A percentile compares a stretch with the other conserved stretches of the same genome.
Conservation (phyloP, 305 asterid genomes). For the Fraxinus sp. region DNA sequence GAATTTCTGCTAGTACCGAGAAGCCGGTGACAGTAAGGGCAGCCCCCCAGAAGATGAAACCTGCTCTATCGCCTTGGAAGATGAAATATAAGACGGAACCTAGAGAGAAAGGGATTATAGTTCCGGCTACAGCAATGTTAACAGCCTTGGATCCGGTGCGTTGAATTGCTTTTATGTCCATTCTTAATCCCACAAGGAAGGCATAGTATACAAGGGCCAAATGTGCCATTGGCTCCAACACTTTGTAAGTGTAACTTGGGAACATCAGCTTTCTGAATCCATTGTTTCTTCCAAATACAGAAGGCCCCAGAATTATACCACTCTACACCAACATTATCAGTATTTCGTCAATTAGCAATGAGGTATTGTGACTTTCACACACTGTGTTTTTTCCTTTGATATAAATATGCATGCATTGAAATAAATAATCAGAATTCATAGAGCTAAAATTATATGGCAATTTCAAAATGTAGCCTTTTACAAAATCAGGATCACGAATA, state of each 20-base stretch:
- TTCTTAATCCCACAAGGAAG: conserved; percentile 69
- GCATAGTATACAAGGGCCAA: conserved; percentile 62
- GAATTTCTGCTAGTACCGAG: conserved; percentile 50
- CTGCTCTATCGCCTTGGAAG: conserved; percentile 19
- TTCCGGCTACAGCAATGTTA: conserved; percentile 56
- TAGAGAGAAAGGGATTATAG: conserved; percentile 50
- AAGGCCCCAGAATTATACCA: conserved; percentile 77
- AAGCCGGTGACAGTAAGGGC: conserved; percentile 70
- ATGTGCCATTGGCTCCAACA: conserved; percentile 88
- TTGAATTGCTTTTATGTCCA: conserved; percentile 51
- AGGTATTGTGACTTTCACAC: neutral
- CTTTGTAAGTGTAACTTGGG: conserved; percentile 60
- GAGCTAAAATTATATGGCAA: neutral
- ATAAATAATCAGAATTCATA: neutral
- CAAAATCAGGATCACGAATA: neutral
- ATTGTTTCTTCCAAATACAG: conserved; percentile 51
- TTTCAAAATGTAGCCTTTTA: neutral
- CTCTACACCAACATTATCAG: conserved; percentile 40
- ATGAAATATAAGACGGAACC: conserved; percentile 53
- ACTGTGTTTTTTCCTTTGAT: neutral
- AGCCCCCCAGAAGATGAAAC: conserved; percentile 73
- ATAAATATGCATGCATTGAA: neutral
- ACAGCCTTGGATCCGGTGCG: conserved; percentile 55
- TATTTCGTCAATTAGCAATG: neutral
- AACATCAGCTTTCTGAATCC: conserved; percentile 39